Evolutionary conservation across 129 eudicot genomes (phyloP).

Genomic region (Mikania micrantha): DNA sequence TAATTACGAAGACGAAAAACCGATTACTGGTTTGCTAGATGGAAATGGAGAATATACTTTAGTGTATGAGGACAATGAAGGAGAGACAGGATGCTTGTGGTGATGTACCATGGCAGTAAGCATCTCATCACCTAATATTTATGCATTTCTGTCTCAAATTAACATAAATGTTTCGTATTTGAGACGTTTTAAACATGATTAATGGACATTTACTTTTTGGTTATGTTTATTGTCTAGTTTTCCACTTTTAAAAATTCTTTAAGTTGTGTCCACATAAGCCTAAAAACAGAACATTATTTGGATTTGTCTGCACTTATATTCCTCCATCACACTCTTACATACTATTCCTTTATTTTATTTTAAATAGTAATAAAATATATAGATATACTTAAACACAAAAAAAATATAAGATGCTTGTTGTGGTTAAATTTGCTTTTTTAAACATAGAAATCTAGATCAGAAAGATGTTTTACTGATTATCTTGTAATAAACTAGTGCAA

Average conservation of each 20-base stretch:
- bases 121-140: constrained; percentile 33
- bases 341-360: constrained; percentile 9
- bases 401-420: constrained; percentile 25
- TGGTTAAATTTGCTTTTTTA: constrained; percentile 1
- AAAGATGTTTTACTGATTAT: constrained; percentile 16
- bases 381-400: not conserved
- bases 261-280: constrained; percentile 9
- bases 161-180: not conserved
- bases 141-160: constrained; percentile 1
- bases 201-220: not conserved
- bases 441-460: constrained; percentile 14
- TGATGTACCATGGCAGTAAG: constrained; percentile 99
- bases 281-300: not conserved
- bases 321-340: constrained; percentile 11
- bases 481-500: constrained; percentile 28
- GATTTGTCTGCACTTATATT: constrained; percentile 11
- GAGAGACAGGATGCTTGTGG: constrained; percentile 99
- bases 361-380: constrained; percentile 7
- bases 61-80: constrained; percentile 96
- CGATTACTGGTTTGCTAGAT: constrained; percentile 62
- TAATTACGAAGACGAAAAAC: constrained; percentile 40
- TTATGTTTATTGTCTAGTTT: constrained; percentile 1
- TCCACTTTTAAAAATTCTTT: constrained; percentile 1
- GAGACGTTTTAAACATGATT: not conserved
- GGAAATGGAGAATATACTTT: constrained; percentile 93